Evolutionary conservation across 805 yeast genomes (phyloP), one percentile per base, ranked within the genome.

Genomic region (Cyberlindnera subsufficiens): DNA sequence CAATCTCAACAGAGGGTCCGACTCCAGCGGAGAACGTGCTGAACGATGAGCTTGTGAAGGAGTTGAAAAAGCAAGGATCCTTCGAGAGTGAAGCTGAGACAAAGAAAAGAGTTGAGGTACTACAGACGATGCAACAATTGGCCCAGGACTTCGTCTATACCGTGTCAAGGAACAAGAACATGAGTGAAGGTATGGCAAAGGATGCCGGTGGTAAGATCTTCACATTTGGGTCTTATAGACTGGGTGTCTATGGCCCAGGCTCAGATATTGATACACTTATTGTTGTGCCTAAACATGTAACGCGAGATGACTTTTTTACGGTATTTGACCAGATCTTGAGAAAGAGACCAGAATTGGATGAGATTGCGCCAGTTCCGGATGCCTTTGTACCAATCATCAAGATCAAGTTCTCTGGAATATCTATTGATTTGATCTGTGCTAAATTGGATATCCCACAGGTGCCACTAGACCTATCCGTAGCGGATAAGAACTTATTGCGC

Each of bases 131-230:
- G 48, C 98, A 93, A 60, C 72, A 77, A 49, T 57, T 93, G 54
- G 77, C 86, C 0, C 77, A 82, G 54, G 86, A 83, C 50, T 91
- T 91, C 65, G 99, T 93, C 2, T 85, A 78, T 55, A 75, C 66
- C 13, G 97, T 89, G 8, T 83, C 95, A 3, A 73, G 77, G 50
- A 77, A 73, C 47, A 89, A 85, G 58, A 90, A 91, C 58, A 89
- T 93, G 96, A 80, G 89, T 30, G 98, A 93, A 47, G 96, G 97
- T 2, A 89, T 93, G 97, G 96, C 98, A 0, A 75, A 69, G 43
- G 99, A 93, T 63, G 95, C 98, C 0, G 99, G 99, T 32, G 99
- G 99, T 31, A 93, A 93, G 61, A 79, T 93, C n/a, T 93, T 90
- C 61, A 89, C 97, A 0, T 93, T 77, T 67, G 99, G 99, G 1